Evolutionary conservation across 495 filamentous ascomycete genomes (phyloP).

Genomic region (Parathielavia appendiculata): DNA sequence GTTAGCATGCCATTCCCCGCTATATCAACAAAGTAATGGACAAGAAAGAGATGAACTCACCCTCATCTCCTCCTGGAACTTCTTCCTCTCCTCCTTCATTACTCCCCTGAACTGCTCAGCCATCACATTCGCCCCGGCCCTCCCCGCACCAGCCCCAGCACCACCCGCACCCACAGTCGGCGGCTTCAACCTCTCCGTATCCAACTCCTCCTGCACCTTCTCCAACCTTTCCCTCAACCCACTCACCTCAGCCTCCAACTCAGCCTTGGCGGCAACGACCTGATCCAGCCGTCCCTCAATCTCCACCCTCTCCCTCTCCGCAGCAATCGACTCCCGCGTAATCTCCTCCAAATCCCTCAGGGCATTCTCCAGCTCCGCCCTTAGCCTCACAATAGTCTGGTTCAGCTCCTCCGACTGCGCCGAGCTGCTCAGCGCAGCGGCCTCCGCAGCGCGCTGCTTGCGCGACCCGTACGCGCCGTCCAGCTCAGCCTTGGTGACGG

Average conservation of each 20-base stretch:
- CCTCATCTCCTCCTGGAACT: slow-evolving; percentile 47
- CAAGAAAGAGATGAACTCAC: slow-evolving; percentile 29
- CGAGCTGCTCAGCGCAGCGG: slow-evolving; percentile 60
- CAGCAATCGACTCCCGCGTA: slow-evolving; percentile 77
- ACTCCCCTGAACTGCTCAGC: slow-evolving; percentile 39
- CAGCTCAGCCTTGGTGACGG: slow-evolving; percentile 87
- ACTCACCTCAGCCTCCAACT: slow-evolving; percentile 37
- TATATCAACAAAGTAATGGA: not conserved
- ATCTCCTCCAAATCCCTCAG: slow-evolving; percentile 82
- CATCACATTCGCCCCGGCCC: slow-evolving; percentile 29
- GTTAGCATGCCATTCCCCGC: slow-evolving; percentile 16
- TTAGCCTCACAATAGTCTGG: slow-evolving; percentile 56
- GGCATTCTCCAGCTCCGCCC: slow-evolving; percentile 76
- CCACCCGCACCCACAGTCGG: slow-evolving; percentile 14
- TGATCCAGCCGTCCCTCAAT: slow-evolving; percentile 52
- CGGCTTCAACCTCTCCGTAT: slow-evolving; percentile 39
- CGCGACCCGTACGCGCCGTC: slow-evolving; percentile 86
- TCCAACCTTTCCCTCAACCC: slow-evolving; percentile 32
- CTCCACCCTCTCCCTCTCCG: slow-evolving; percentile 83
- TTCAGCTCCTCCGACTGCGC: slow-evolving; percentile 63
- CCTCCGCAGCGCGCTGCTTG: slow-evolving; percentile 71
- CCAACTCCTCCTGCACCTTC: slow-evolving; percentile 41
- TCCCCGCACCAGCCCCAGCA: slow-evolving; percentile 4
- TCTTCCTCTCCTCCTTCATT: slow-evolving; percentile 49
- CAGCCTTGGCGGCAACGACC: slow-evolving; percentile 26